phyloP scores from a whole-genome alignment of 2,329 filamentous ascomycete species.

The Diaporthe ilicicola region DNA sequence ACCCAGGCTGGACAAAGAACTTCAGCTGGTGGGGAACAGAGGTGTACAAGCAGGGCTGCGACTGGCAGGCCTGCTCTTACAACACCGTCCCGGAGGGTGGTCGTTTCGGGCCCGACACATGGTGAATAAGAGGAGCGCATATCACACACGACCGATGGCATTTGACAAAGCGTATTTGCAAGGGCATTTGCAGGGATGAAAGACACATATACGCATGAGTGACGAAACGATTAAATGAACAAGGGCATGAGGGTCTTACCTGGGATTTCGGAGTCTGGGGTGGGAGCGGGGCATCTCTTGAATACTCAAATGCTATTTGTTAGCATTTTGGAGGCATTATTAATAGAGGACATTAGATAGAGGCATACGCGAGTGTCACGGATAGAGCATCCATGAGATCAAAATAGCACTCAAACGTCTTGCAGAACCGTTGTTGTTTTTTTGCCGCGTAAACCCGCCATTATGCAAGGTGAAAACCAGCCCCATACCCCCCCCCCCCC shows the following conservation, averaged over 20 bases:
- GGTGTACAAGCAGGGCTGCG: slow-evolving; percentile 83
- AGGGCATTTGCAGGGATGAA: not conserved
- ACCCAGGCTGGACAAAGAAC: slow-evolving; percentile 75
- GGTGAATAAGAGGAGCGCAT: slow-evolving; percentile 49
- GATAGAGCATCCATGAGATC: slow-evolving; percentile 8
- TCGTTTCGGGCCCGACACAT: slow-evolving; percentile 71
- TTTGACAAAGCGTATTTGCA: not conserved
- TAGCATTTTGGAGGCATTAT: not conserved
- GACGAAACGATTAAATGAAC: slow-evolving; percentile 20
- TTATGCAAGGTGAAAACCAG: not conserved
- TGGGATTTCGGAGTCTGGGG: not conserved
- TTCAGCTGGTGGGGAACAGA: slow-evolving; percentile 93
- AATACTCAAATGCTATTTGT: not conserved
- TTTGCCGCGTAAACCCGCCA: not conserved
- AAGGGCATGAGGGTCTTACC: not conserved
- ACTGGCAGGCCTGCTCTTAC: slow-evolving; percentile 84
- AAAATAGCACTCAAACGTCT: not conserved
- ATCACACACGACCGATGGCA: not conserved
- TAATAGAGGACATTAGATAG: slow-evolving; percentile 6
- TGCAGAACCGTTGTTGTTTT: not conserved
- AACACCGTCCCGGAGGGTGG: slow-evolving; percentile 68
- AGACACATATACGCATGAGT: not conserved
- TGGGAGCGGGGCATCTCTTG: slow-evolving; percentile 4
- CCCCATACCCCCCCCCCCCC: no score
- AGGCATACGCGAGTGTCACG: not conserved